Percentiles rank a stretch among this genome's conserved stretches.
These are phyloP conservation scores for Raphanus sativus DNA, from an alignment of 345 rosid species.

Conservation along the genomic window DNA sequence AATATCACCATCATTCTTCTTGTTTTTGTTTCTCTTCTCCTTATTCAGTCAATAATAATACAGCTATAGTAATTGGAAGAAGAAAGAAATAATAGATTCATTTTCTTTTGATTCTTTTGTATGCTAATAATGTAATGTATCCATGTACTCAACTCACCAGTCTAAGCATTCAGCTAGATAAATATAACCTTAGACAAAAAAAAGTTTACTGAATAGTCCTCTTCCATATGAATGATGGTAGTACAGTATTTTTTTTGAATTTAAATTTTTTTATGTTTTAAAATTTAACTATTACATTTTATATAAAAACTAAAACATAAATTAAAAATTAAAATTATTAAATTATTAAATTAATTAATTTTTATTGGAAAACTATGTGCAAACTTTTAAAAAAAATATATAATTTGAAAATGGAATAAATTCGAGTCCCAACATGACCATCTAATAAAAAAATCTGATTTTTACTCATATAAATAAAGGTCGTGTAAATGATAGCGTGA, in stretches of 20 bases:
- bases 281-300: background rate
- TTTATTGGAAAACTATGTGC: background rate
- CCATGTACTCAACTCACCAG: background rate
- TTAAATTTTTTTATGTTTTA: too few relatives aligned
- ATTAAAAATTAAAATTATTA: too few relatives aligned
- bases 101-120: constrained; percentile 32
- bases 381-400: too few relatives aligned
- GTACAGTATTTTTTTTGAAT: background rate
- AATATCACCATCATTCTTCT: constrained; percentile 25
- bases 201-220: background rate
- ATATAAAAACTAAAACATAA: background rate
- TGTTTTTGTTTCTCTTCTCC: constrained; percentile 22
- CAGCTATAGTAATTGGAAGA: constrained; percentile 24
- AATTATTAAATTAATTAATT: too few relatives aligned
- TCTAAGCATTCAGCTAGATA: background rate
- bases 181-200: background rate
- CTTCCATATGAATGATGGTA: background rate
- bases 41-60: background rate
- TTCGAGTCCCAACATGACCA: too few relatives aligned
- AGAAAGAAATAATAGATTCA: constrained; percentile 7
- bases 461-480: background rate
- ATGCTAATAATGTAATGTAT: constrained; percentile 19
- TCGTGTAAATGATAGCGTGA: background rate
- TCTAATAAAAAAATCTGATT: background rate
- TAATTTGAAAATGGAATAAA: background rate